Percentiles rank a stretch among this genome's conserved stretches.
These are phyloP conservation scores for Verticillium zaregamsianum DNA, from an alignment of 2,329 filamentous ascomycete genomes.

Conservation along the genomic window DNA sequence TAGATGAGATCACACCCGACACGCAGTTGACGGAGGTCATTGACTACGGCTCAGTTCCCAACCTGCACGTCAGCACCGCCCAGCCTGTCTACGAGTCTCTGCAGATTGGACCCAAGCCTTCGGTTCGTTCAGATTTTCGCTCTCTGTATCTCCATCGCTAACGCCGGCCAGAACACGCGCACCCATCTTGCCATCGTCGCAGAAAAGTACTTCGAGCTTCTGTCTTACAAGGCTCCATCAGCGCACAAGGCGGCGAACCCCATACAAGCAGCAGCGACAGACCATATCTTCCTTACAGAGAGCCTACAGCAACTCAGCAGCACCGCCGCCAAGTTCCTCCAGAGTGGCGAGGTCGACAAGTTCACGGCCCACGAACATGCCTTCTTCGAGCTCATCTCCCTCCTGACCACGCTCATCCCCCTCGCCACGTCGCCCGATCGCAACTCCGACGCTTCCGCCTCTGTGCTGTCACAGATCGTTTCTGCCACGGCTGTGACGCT, in stretches of 20 bases:
- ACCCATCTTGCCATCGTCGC: constrained; percentile 43
- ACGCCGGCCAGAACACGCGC: constrained; percentile 37
- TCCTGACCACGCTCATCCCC: constrained; percentile 32
- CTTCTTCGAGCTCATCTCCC: constrained; percentile 38
- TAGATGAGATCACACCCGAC: constrained; percentile 37
- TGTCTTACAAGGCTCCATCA: constrained; percentile 43
- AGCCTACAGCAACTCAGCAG: constrained; percentile 36
- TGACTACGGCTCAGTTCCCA: constrained; percentile 50
- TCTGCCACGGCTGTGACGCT: constrained; percentile 18
- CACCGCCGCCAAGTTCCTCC: constrained; percentile 35
- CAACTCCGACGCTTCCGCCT: neutral
- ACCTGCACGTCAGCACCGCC: constrained; percentile 34
- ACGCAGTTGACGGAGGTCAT: constrained; percentile 37
- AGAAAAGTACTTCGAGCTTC: constrained; percentile 48
- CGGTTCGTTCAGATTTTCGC: constrained; percentile 32
- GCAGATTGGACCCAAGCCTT: constrained; percentile 45
- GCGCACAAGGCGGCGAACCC: constrained; percentile 44
- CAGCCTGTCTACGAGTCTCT: constrained; percentile 39
- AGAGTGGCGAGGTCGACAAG: constrained; percentile 15
- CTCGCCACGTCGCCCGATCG: constrained; percentile 11
- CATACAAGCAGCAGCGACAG: constrained; percentile 29
- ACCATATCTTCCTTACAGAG: constrained; percentile 40
- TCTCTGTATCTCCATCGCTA: constrained; percentile 7
- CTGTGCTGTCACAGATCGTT: neutral
- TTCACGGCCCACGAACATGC: constrained; percentile 38